phyloP scores from a whole-genome alignment of 2,329 filamentous ascomycete species.

The Davidsoniella eucalypti region DNA sequence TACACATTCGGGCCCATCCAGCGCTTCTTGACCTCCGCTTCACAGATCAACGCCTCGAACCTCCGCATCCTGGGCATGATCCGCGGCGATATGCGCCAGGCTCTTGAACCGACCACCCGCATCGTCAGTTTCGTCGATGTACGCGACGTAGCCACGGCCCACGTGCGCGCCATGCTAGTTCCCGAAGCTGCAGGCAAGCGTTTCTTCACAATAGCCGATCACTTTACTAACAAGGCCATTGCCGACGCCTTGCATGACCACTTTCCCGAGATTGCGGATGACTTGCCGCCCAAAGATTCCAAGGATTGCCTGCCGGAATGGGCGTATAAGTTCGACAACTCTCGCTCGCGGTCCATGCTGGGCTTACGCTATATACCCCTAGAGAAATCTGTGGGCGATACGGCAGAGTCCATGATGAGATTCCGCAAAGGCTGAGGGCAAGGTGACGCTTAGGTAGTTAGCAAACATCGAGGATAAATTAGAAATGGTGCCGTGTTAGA shows the following conservation, averaged over 20 bases:
- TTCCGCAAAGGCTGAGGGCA: background rate
- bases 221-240: constrained; percentile 24
- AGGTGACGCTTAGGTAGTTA: background rate
- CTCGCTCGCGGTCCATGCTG: constrained; percentile 30
- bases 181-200: constrained; percentile 42
- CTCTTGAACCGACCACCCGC: constrained; percentile 25
- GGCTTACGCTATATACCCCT: constrained; percentile 33
- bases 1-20: constrained; percentile 45
- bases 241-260: constrained; percentile 21
- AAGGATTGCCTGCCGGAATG: constrained; percentile 16
- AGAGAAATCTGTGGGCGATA: constrained; percentile 32
- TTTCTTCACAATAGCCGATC: constrained; percentile 37
- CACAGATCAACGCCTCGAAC: constrained; percentile 36
- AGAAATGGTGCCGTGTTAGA: background rate
- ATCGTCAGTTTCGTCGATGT: constrained; percentile 35
- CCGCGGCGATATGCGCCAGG: constrained; percentile 42
- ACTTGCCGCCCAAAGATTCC: constrained; percentile 22
- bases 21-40: constrained; percentile 28
- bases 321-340: constrained; percentile 33
- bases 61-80: constrained; percentile 46
- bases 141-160: constrained; percentile 43
- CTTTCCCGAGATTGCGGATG: constrained; percentile 16
- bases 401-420: constrained; percentile 4
- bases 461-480: background rate
- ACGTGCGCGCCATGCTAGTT: constrained; percentile 42